phyloP scores from a whole-genome alignment of 257 asterid genomes.

The Linderniella brevidens region DNA sequence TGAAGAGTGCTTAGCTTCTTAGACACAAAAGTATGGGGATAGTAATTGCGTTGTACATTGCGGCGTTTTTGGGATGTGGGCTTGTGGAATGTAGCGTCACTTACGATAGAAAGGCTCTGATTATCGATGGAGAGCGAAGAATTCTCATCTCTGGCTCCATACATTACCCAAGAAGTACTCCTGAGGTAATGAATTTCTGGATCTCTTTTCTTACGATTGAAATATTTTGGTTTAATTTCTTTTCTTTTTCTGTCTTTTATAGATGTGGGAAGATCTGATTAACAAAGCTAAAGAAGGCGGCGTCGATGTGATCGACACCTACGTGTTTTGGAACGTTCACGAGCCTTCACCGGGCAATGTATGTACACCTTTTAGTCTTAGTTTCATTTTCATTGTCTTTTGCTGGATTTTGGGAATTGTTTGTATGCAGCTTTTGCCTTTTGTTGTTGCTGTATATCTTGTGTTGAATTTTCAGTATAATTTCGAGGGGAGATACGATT shows the following conservation, averaged over 20 bases:
- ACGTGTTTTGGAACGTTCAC: constrained; percentile 84
- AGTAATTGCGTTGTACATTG: constrained; percentile 22
- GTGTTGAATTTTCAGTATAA: constrained; percentile 57
- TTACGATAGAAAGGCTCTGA: constrained; percentile 58
- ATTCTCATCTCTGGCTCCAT: constrained; percentile 84
- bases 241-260: constrained; percentile 9
- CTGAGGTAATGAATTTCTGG: constrained; percentile 34
- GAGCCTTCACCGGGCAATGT: constrained; percentile 77
- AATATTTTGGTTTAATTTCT: not conserved
- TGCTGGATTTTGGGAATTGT: constrained; percentile 4
- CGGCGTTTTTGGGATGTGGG: constrained; percentile 30
- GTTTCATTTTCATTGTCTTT: constrained; percentile 6
- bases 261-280: constrained; percentile 93
- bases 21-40: constrained; percentile 15
- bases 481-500: constrained; percentile 75
- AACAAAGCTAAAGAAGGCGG: constrained; percentile 88
- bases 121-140: constrained; percentile 57
- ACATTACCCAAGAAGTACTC: constrained; percentile 92
- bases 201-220: not conserved
- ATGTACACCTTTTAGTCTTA: constrained; percentile 13
- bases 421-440: constrained; percentile 7
- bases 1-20: not conserved
- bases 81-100: constrained; percentile 45
- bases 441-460: constrained; percentile 9
- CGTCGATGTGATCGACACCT: constrained; percentile 70